Percentiles rank a stretch among this genome's conserved stretches.
Evolutionary conservation across 192 early-diverging fungal genomes (phyloP).

Genomic region (Entrophospora sp.): DNA sequence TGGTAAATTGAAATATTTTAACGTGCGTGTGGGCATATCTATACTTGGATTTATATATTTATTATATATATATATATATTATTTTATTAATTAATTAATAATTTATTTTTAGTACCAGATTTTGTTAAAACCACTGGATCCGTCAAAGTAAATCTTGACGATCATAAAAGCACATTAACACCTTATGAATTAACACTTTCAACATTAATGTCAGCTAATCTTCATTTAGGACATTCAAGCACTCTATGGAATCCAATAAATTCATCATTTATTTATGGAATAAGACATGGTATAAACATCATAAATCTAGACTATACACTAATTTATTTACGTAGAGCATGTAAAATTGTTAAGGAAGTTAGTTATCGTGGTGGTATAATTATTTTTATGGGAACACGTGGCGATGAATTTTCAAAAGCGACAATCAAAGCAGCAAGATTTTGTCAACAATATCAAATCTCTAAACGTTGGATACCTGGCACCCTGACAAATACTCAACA

Average conservation of each 20-base stretch:
- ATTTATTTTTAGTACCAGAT: not conserved
- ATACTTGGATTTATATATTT: no score
- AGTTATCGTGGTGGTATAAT: slow-evolving; percentile 71
- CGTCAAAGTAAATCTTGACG: not conserved
- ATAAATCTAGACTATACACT: slow-evolving; percentile 93
- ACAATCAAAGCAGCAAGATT: slow-evolving; percentile 73
- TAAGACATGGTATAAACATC: slow-evolving; percentile 79
- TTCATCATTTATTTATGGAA: slow-evolving; percentile 82
- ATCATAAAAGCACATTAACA: slow-evolving; percentile 2
- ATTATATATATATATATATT: no score
- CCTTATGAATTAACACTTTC: slow-evolving; percentile 51
- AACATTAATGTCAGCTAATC: slow-evolving; percentile 65
- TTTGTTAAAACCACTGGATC: slow-evolving; percentile 9
- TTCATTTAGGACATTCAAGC: slow-evolving; percentile 83
- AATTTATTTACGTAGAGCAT: slow-evolving; percentile 71
- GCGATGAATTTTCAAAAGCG: slow-evolving; percentile 48
- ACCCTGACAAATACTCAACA: slow-evolving; percentile 77
- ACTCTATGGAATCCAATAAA: slow-evolving; percentile 72
- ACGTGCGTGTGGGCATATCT: no score
- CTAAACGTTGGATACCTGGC: slow-evolving; percentile 76
- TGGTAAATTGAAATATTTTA: not conserved
- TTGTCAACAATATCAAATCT: slow-evolving; percentile 70
- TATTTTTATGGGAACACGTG: slow-evolving; percentile 76
- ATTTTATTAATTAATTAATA: not conserved
- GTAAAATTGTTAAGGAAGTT: slow-evolving; percentile 59